Conservation (phyloP, 2,329 filamentous ascomycete genomes). For the Bipolaris cookei region DNA sequence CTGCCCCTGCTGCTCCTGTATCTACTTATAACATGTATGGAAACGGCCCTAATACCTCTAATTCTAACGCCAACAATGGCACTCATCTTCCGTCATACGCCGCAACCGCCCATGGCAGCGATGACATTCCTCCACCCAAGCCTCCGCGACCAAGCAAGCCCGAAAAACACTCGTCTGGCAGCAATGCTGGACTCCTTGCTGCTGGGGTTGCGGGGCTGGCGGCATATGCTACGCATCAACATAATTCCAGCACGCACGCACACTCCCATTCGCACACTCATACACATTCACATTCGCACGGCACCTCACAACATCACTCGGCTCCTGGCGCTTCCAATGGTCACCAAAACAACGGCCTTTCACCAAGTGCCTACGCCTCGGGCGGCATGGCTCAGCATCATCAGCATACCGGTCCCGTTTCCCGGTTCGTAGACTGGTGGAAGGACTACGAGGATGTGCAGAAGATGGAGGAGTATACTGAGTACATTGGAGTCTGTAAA, state of each 20-base stretch:
- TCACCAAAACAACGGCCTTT: slow-evolving; percentile 26
- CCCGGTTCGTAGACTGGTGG: slow-evolving; percentile 65
- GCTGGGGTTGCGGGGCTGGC: slow-evolving; percentile 56
- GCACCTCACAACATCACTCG: slow-evolving; percentile 31
- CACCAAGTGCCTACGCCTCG: slow-evolving; percentile 32
- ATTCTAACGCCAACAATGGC: slow-evolving; percentile 38
- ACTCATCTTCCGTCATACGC: slow-evolving; percentile 44
- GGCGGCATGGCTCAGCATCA: slow-evolving; percentile 56
- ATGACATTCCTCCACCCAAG: slow-evolving; percentile 39
- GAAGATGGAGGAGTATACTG: slow-evolving; percentile 71
- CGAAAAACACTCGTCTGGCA: slow-evolving; percentile 53
- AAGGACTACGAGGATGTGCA: slow-evolving; percentile 68
- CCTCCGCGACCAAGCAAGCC: slow-evolving; percentile 48
- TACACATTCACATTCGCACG: slow-evolving; percentile 21
- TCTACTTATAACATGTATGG: slow-evolving; percentile 34
- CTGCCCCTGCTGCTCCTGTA: slow-evolving; percentile 19
- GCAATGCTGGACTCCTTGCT: slow-evolving; percentile 54
- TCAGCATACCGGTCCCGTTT: slow-evolving; percentile 63
- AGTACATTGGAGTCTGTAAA: slow-evolving; percentile 69
- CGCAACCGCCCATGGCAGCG: slow-evolving; percentile 24
- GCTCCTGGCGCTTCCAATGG: slow-evolving; percentile 41
- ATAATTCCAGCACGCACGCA: slow-evolving; percentile 42
- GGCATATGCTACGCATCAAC: slow-evolving; percentile 54
- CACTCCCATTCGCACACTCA: slow-evolving; percentile 46
- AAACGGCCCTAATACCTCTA: slow-evolving; percentile 35